phyloP scores from a whole-genome alignment of 2,329 filamentous ascomycete genomes.

The Pseudogymnoascus sp. region DNA sequence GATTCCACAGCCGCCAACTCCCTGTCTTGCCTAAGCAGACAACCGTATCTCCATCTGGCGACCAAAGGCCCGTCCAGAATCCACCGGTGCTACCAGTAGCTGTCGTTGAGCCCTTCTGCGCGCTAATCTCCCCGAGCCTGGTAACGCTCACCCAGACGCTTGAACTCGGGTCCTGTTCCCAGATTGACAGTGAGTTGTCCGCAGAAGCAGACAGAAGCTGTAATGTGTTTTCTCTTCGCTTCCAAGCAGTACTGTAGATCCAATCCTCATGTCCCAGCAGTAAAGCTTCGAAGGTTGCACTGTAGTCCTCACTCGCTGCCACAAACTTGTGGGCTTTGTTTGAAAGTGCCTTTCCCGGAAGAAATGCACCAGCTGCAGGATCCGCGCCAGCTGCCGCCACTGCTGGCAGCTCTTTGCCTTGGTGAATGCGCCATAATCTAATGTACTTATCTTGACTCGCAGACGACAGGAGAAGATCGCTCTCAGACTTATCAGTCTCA shows the following conservation, averaged over 20 bases:
- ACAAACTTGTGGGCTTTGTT: constrained; percentile 83
- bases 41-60: constrained; percentile 65
- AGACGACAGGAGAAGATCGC: constrained; percentile 77
- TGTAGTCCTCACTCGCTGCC: constrained; percentile 54
- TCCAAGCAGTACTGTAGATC: constrained; percentile 72
- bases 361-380: constrained; percentile 48
- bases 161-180: constrained; percentile 75
- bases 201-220: constrained; percentile 85
- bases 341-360: constrained; percentile 65
- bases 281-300: constrained; percentile 86
- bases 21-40: constrained; percentile 83
- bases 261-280: constrained; percentile 95
- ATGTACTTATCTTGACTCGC: constrained; percentile 98
- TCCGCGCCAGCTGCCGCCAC: constrained; percentile 48
- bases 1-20: constrained; percentile 83
- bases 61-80: constrained; percentile 95
- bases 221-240: constrained; percentile 36
- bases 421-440: constrained; percentile 79
- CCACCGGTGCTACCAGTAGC: constrained; percentile 93
- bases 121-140: constrained; percentile 84
- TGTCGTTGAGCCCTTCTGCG: constrained; percentile 90
- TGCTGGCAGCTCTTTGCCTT: constrained; percentile 57
- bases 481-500: constrained; percentile 46
- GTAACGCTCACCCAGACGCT: constrained; percentile 87
- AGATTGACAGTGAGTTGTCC: constrained; percentile 89